A percentile compares a stretch with the other conserved stretches of the same genome.
Evolutionary conservation across 257 asterid genomes (phyloP).

Genomic region (Leonotis leonurus): DNA sequence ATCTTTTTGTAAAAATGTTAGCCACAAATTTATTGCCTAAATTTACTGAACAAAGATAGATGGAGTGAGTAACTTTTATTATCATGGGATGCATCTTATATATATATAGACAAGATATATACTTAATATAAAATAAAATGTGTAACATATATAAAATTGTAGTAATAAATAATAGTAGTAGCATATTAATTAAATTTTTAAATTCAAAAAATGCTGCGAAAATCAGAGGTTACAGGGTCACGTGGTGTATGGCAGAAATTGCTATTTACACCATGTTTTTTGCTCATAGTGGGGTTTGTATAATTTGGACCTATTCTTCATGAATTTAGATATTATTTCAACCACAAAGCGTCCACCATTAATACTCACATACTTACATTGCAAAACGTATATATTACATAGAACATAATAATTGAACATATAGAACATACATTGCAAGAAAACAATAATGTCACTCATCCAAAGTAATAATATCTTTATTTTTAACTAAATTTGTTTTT

Average conservation of each 20-base stretch:
- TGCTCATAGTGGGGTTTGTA: constrained; percentile 14
- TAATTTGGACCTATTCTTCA: constrained; percentile 8
- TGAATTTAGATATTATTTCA: too few relatives aligned
- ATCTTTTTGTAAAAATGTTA: too few relatives aligned
- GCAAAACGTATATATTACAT: too few relatives aligned
- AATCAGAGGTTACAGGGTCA: constrained; percentile 6
- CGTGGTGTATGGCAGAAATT: constrained; percentile 25
- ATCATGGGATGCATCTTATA: not conserved
- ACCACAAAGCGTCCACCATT: too few relatives aligned
- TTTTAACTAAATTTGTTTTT: too few relatives aligned
- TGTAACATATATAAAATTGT: too few relatives aligned
- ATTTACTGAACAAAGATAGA: not conserved
- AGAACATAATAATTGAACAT: not conserved
- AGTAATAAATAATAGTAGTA: too few relatives aligned
- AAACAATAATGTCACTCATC: not conserved
- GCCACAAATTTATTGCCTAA: not conserved
- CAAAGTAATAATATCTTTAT: too few relatives aligned
- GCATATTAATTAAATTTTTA: not conserved
- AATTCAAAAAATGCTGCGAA: not conserved
- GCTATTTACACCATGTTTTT: constrained; percentile 8
- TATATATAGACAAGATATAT: too few relatives aligned
- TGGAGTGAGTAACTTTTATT: not conserved
- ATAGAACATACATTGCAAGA: not conserved
- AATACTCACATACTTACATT: too few relatives aligned
- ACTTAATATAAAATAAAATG: too few relatives aligned